Percentiles rank a stretch among this genome's conserved stretches.
Evolutionary conservation across 1,284 basidiomycete genomes (phyloP).

Genomic region (Ganoderma leucocontextum): DNA sequence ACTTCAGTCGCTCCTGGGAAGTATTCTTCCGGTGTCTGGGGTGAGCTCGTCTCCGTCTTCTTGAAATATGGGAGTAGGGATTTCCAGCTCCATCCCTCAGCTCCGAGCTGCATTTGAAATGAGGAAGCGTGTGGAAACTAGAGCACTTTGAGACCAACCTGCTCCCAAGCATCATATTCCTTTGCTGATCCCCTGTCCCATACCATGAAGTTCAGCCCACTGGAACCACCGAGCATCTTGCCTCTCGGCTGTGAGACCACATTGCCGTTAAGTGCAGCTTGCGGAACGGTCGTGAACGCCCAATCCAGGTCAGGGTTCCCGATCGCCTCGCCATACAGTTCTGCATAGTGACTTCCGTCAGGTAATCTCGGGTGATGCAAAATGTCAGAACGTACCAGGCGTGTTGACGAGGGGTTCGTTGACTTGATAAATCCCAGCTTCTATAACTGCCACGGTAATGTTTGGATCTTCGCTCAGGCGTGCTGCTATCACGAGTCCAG

Average conservation of each 20-base stretch:
- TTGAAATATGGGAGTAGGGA: conserved; percentile 32
- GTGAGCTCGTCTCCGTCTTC: conserved; percentile 23
- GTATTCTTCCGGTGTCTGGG: conserved; percentile 13
- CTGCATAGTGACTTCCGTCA: background rate
- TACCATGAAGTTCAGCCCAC: conserved; percentile 31
- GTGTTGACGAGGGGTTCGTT: conserved; percentile 30
- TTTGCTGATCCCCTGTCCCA: conserved; percentile 31
- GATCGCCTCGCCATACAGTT: conserved; percentile 21
- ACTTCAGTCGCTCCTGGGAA: conserved; percentile 10
- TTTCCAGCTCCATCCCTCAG: conserved; percentile 27
- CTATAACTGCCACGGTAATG: conserved; percentile 29
- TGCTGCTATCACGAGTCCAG: conserved; percentile 19
- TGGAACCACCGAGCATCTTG: conserved; percentile 35
- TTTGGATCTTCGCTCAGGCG: conserved; percentile 23
- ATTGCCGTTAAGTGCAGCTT: conserved; percentile 19
- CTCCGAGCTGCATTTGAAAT: conserved; percentile 13
- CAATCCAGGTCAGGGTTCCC: conserved; percentile 31
- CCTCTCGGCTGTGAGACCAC: conserved; percentile 22
- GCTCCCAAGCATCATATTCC: conserved; percentile 33
- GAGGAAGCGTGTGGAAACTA: background rate
- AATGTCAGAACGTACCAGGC: conserved; percentile 16
- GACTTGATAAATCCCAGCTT: conserved; percentile 28
- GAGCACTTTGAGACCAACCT: background rate
- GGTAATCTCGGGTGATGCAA: background rate
- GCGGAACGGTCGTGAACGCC: conserved; percentile 27